Evolutionary conservation across 345 rosid species (phyloP).

Genomic region (Hibiscus mutabilis): DNA sequence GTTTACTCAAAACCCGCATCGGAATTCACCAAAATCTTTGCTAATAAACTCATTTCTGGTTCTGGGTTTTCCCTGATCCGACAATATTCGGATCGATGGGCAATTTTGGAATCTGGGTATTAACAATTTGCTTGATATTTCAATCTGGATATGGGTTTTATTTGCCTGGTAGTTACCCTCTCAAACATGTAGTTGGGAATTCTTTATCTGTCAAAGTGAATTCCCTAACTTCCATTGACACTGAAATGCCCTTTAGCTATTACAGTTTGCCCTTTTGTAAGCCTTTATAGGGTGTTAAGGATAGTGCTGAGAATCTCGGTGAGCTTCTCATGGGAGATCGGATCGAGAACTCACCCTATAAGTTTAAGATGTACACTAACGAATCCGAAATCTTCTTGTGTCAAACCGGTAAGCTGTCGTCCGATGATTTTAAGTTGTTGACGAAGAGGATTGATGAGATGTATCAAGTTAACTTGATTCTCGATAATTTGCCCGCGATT

Average conservation of each 20-base stretch:
- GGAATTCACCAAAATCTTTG: neutral
- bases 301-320: neutral
- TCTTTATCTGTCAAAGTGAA: neutral
- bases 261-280: neutral
- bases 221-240: neutral
- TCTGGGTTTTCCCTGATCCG: neutral
- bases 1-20: neutral
- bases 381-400: slow-evolving; percentile 49
- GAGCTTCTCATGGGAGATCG: slow-evolving; percentile 3
- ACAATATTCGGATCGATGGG: neutral
- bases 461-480: slow-evolving; percentile 75
- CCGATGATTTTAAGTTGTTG: slow-evolving; percentile 47
- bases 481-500: slow-evolving; percentile 64
- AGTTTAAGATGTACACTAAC: slow-evolving; percentile 50
- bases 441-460: slow-evolving; percentile 68
- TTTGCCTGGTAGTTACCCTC: neutral
- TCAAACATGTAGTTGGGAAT: neutral
- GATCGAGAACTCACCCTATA: neutral
- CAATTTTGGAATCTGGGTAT: neutral
- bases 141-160: neutral
- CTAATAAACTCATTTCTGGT: neutral
- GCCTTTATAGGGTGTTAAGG: neutral
- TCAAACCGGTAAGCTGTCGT: slow-evolving; percentile 33
- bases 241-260: neutral
- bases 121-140: neutral